Percentiles rank a stretch among this genome's conserved stretches.
Conservation (phyloP, 2,329 filamentous ascomycete species). For the Paracoccidioides brasiliensis region DNA sequence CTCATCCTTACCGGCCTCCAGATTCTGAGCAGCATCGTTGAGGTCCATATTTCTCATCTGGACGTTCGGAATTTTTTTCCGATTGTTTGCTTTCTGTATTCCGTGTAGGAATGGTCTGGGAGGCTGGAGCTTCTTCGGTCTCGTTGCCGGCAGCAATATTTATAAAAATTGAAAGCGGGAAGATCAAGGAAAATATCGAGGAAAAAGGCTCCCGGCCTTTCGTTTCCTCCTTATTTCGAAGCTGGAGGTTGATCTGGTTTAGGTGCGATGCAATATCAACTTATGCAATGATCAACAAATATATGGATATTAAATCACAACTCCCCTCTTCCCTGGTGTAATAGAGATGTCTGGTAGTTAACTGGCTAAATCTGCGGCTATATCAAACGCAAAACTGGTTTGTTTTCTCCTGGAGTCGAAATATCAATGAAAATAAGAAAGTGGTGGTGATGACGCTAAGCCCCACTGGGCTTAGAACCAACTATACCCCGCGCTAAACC, state of each 20-base stretch:
- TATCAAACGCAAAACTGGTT: not conserved
- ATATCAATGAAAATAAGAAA: constrained; percentile 2
- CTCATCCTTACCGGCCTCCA: not conserved
- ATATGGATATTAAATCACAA: not conserved
- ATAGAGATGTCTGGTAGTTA: not conserved
- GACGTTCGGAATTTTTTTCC: not conserved
- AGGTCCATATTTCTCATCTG: not conserved
- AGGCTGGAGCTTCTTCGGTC: not conserved
- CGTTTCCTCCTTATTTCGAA: not conserved
- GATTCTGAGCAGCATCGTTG: not conserved
- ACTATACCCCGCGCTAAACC: constrained; percentile 24
- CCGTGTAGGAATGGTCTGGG: not conserved
- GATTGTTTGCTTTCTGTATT: not conserved
- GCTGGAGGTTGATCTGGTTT: not conserved
- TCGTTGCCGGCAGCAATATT: not conserved
- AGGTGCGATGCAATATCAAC: not conserved
- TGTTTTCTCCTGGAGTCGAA: not conserved
- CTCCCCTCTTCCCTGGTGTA: not conserved
- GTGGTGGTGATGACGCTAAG: constrained; percentile 4
- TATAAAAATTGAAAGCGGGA: not conserved
- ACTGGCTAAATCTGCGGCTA: not conserved
- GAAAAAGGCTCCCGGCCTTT: not conserved
- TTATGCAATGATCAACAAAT: not conserved
- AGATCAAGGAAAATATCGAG: not conserved
- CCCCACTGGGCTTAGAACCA: not conserved